Evolutionary conservation across 2,329 filamentous ascomycete genomes (phyloP).

Genomic region (Penicillium sp.): DNA sequence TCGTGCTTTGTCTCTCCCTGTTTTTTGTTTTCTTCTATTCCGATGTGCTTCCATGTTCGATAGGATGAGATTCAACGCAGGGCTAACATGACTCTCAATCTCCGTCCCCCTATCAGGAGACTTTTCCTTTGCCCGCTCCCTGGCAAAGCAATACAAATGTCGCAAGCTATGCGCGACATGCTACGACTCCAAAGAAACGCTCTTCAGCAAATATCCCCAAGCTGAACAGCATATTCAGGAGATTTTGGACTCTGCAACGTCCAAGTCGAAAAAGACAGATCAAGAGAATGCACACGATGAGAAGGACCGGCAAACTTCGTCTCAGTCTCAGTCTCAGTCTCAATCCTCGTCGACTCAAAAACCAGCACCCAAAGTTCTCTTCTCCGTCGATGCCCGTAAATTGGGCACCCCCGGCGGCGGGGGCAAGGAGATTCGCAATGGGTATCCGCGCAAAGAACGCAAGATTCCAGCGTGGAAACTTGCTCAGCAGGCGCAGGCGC

Average conservation of each 20-base stretch:
- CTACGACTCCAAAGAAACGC: slow-evolving; percentile 40
- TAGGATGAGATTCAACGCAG: no score
- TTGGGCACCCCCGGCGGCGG: slow-evolving; percentile 32
- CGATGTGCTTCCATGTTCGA: no score
- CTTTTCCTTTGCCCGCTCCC: slow-evolving; percentile 44
- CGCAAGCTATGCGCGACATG: slow-evolving; percentile 39
- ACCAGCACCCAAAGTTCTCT: slow-evolving; percentile 30
- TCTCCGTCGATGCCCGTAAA: slow-evolving; percentile 41
- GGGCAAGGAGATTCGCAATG: slow-evolving; percentile 41
- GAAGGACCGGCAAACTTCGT: no score
- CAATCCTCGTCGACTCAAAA: not conserved
- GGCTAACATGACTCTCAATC: no score
- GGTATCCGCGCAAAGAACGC: slow-evolving; percentile 27
- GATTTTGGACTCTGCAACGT: slow-evolving; percentile 21
- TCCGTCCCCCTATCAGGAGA: slow-evolving; percentile 41
- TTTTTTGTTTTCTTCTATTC: no score
- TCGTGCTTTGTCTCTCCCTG: no score
- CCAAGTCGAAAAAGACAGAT: slow-evolving; percentile 1
- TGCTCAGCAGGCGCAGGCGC: not conserved
- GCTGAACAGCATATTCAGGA: slow-evolving; percentile 54
- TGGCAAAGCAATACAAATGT: slow-evolving; percentile 39
- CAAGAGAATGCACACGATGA: not conserved
- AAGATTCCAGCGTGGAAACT: slow-evolving; percentile 27
- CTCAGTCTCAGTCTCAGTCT: not conserved
- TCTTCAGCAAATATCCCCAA: slow-evolving; percentile 70